Conservation (phyloP, 345 rosid genomes). For the Sisymbrium irio region DNA sequence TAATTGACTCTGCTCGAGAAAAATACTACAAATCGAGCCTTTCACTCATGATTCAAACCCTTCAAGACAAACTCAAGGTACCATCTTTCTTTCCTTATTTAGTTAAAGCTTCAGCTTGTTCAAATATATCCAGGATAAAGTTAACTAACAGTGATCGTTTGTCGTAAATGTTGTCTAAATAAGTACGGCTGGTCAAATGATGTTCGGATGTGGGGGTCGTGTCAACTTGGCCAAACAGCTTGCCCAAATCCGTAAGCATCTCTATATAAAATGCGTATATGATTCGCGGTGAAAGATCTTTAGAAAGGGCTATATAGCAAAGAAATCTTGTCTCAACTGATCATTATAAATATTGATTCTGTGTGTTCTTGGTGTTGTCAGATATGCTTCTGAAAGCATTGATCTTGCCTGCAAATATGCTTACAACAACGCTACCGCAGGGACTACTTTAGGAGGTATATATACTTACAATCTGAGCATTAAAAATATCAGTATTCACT, state of each 20-base stretch:
- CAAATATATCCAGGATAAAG: constrained; percentile 3
- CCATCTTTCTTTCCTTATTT: constrained; percentile 9
- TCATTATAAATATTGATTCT: too few species aligned
- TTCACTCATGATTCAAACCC: constrained; percentile 60
- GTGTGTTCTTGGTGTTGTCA: neutral
- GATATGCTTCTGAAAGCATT: constrained; percentile 2
- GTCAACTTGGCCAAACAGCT: constrained; percentile 46
- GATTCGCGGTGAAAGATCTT: too few species aligned
- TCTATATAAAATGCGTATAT: neutral
- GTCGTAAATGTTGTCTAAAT: neutral
- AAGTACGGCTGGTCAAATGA: constrained; percentile 68
- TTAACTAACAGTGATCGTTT: neutral
- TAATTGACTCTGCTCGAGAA: constrained; percentile 73
- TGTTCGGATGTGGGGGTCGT: constrained; percentile 53
- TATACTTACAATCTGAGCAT: neutral
- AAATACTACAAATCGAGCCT: constrained; percentile 66
- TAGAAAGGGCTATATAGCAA: too few species aligned
- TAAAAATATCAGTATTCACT: too few species aligned
- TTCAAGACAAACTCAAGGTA: constrained; percentile 69
- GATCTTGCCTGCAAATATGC: neutral
- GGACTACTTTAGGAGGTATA: neutral
- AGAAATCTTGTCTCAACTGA: neutral
- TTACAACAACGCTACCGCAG: neutral
- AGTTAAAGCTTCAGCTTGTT: neutral
- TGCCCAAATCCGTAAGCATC: constrained; percentile 71